Evolutionary conservation across 2,329 filamentous ascomycete species (phyloP), one percentile per base, ranked within the genome.

Genomic region (Kalmusia sp.): DNA sequence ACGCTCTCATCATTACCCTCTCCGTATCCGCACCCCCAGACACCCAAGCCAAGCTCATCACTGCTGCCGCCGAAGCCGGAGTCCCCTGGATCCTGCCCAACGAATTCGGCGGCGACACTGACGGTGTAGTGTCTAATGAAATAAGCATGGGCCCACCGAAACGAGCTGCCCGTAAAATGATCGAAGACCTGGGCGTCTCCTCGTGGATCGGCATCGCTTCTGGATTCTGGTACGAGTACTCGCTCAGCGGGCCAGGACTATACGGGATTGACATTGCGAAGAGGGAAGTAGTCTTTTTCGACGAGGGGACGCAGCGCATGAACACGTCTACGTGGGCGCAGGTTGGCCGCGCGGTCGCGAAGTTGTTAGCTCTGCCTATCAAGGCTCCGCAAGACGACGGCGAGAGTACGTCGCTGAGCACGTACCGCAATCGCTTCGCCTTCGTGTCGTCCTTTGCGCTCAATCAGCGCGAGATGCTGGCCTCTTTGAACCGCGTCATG

Each of bases 391-490:
- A 46, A 3, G 54, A 57, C 12, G 51, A 59, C 3, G 63, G 54
- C 39, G 49, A 49, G 25, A 43, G 53, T 19, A 17, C 41, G 4
- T 50, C 55, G 11, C 17, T 63, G 6, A 39, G 24, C 25, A 14
- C 25, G n/a, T 54, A 52, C 25, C 55, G 51, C 35, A 74, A 75
- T 50, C 66, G 64, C 28, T 65, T 61, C 35, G 54, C 68, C 9
- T 72, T 71, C 45, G 49, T 76, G 1, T 61, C 63, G 0, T 71
- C 68, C 2, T 77, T 76, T 54, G 39, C 59, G 5, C 30, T 75
- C 3, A 72, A 57, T 6, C 88, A 91, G 69, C 78, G 79, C 9
- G 87, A 90, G 8, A 89, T 90, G 76, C 79, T 90, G 49, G 80
- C 82, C 33, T 81, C 80, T n/a, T 71, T 87, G 11, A 79, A 86